Conservation (phyloP, 177 flowering plant genomes). For the Vitis hybrid region DNA sequence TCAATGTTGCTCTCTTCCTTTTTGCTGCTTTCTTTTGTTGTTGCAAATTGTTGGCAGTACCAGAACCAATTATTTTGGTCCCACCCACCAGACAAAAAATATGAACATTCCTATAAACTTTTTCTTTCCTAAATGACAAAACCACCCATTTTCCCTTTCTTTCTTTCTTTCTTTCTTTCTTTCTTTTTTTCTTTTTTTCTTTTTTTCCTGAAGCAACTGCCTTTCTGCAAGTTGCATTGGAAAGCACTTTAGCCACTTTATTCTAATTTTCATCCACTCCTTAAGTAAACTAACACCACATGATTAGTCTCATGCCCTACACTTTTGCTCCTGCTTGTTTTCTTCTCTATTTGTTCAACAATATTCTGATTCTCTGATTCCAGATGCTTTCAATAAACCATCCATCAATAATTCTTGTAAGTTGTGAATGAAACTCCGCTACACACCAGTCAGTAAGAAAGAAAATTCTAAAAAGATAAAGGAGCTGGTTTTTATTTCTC, state of each 20-base stretch:
- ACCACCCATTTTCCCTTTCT: constrained; percentile 38
- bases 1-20: not conserved
- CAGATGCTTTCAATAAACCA: not conserved
- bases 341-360: not conserved
- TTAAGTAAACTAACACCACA: too few species aligned
- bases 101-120: constrained; percentile 28
- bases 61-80: constrained; percentile 17
- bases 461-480: too few species aligned
- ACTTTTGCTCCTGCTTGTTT: not conserved
- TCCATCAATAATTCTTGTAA: too few species aligned
- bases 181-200: too few species aligned
- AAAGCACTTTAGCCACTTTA: constrained; percentile 25
- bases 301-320: too few species aligned
- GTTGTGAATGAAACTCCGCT: not conserved
- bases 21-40: constrained; percentile 12
- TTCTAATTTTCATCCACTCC: constrained; percentile 12
- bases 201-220: constrained; percentile 27
- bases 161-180: too few species aligned
- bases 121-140: constrained; percentile 38
- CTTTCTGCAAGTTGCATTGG: constrained; percentile 39
- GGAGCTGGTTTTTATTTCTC: not conserved
- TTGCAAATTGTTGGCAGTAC: constrained; percentile 14
- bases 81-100: constrained; percentile 32
- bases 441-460: not conserved
- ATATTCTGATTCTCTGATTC: not conserved